Percentiles rank a stretch among this genome's conserved stretches.
phyloP scores from a whole-genome alignment of 2,329 filamentous ascomycete species.

The Colletotrichum godetiae region DNA sequence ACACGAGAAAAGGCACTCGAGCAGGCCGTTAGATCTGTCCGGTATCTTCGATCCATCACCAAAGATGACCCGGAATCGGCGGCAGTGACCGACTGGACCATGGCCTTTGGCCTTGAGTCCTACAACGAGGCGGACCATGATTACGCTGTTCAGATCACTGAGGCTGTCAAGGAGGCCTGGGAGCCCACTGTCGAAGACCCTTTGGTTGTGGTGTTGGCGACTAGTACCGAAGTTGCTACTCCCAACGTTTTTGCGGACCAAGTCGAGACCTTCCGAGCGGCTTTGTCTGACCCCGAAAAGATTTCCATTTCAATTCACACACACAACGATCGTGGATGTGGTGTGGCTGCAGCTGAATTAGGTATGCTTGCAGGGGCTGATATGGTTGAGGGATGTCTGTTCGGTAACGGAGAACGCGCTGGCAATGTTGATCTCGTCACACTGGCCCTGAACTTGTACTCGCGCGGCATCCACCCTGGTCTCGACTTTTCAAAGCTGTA shows the following conservation, averaged over 20 bases:
- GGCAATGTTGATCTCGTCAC: constrained; percentile 96
- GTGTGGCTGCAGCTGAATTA: constrained; percentile 88
- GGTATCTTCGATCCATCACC: constrained; percentile 87
- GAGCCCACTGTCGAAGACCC: constrained; percentile 80
- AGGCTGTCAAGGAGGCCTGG: constrained; percentile 95
- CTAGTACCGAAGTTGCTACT: constrained; percentile 93
- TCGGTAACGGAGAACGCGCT: constrained; percentile 94
- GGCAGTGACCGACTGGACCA: constrained; percentile 74
- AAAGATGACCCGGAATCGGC: constrained; percentile 75
- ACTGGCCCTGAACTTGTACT: constrained; percentile 91
- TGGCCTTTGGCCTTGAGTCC: constrained; percentile 85
- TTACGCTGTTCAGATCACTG: constrained; percentile 83
- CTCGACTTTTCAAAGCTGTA: constrained; percentile 93
- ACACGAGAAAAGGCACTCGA: constrained; percentile 91
- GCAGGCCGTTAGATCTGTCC: constrained; percentile 83
- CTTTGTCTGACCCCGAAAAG: constrained; percentile 87
- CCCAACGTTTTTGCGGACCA: constrained; percentile 96
- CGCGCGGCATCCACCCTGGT: constrained; percentile 86
- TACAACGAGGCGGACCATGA: constrained; percentile 92
- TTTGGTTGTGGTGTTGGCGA: constrained; percentile 96
- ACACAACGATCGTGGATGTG: constrained; percentile 93
- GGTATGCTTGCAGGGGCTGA: constrained; percentile 97
- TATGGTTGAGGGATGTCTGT: constrained; percentile 91
- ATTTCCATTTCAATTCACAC: constrained; percentile 90
- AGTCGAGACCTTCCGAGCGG: constrained; percentile 92